Conservation (phyloP, 495 filamentous ascomycete species). For the Corynascus novoguineensis region DNA sequence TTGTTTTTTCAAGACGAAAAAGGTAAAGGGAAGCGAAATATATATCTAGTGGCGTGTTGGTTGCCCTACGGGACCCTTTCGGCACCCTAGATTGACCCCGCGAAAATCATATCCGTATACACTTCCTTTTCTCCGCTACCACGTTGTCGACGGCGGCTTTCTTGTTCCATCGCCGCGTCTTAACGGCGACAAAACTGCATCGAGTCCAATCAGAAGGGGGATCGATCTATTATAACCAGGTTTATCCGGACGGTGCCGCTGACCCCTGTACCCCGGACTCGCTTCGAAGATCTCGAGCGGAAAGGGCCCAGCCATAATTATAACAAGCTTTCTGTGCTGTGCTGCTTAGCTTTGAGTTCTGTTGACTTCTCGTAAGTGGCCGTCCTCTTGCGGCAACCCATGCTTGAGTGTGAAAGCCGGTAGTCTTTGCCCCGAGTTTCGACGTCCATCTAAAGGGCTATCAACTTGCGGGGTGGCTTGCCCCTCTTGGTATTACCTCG, state of each 20-base stretch:
- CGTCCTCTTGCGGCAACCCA: too few species aligned
- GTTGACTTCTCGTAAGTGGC: too few species aligned
- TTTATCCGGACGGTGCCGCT: constrained; percentile 5
- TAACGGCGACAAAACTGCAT: background rate
- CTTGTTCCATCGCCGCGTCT: background rate
- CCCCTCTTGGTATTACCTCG: too few species aligned
- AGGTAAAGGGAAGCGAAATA: background rate
- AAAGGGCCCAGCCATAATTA: background rate
- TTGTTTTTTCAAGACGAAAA: too few species aligned
- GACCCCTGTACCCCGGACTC: constrained; percentile 1
- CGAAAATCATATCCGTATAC: constrained; percentile 5
- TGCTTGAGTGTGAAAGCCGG: too few species aligned
- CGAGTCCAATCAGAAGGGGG: constrained; percentile 1
- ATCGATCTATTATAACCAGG: background rate
- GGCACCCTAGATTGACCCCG: constrained; percentile 2
- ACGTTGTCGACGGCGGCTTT: constrained; percentile 8
- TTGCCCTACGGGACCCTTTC: background rate
- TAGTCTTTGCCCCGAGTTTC: too few species aligned
- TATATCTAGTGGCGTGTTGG: background rate
- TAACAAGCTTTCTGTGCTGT: background rate
- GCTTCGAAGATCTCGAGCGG: background rate
- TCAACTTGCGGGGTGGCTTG: too few species aligned
- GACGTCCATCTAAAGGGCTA: too few species aligned
- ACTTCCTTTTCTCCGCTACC: constrained; percentile 16
- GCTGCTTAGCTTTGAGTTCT: background rate